A percentile compares a stretch with the other conserved stretches of the same genome.
Conservation (phyloP, 345 rosid genomes). For the Heritiera fomes region DNA sequence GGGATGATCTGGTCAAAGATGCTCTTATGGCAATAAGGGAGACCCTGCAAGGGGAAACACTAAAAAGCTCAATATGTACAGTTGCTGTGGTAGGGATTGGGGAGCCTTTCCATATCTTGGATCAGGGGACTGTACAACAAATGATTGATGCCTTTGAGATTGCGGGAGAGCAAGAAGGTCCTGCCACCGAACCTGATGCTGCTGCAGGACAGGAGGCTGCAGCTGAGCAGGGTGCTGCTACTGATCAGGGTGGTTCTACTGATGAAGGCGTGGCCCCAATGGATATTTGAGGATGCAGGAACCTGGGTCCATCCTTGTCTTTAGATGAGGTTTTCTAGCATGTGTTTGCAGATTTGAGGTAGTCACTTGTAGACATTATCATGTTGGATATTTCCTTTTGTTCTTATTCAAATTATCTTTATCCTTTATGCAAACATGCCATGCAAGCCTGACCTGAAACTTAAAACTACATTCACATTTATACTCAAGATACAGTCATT, state of each 20-base stretch:
- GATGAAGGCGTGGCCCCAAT: slow-evolving; percentile 77
- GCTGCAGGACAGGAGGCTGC: slow-evolving; percentile 43
- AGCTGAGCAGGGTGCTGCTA: slow-evolving; percentile 34
- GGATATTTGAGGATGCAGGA: slow-evolving; percentile 64
- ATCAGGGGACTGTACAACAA: slow-evolving; percentile 78
- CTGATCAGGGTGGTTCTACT: slow-evolving; percentile 44
- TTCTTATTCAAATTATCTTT: slow-evolving; percentile 29
- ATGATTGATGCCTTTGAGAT: slow-evolving; percentile 85
- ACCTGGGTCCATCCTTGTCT: slow-evolving; percentile 13
- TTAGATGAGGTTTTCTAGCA: slow-evolving; percentile 25
- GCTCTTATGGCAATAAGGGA: slow-evolving; percentile 93
- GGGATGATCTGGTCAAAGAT: slow-evolving; percentile 86
- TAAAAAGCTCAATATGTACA: slow-evolving; percentile 86
- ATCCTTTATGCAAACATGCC: slow-evolving; percentile 23
- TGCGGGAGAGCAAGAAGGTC: slow-evolving; percentile 59
- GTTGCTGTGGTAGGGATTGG: slow-evolving; percentile 78
- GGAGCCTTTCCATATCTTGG: slow-evolving; percentile 82
- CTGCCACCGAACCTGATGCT: slow-evolving; percentile 49
- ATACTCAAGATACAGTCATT: slow-evolving; percentile 9
- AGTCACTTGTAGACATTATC: slow-evolving; percentile 27
- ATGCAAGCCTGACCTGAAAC: slow-evolving; percentile 24
- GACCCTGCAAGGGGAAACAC: slow-evolving; percentile 93
- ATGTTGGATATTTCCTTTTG: slow-evolving; percentile 22
- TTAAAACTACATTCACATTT: background rate
- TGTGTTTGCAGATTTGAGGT: slow-evolving; percentile 27